A percentile compares a stretch with the other conserved stretches of the same genome.
phyloP scores from a whole-genome alignment of 805 yeast species.

The Ogataea neopini region DNA sequence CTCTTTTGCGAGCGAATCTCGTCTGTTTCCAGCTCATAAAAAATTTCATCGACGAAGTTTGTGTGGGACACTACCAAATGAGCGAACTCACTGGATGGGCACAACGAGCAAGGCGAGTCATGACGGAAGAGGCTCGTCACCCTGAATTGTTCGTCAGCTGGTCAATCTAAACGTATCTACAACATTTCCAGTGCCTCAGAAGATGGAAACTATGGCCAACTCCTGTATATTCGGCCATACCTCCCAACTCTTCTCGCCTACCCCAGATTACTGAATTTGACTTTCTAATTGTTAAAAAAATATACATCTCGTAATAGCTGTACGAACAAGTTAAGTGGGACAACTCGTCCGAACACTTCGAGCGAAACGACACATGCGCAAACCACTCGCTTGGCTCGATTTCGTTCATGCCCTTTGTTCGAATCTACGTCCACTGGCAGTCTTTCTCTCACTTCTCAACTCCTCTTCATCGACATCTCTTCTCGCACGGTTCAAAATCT shows the following conservation, averaged over 20 bases:
- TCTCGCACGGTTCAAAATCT: conserved; percentile 94
- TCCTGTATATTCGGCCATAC: no score
- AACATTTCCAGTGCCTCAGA: no score
- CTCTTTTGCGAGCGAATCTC: neutral
- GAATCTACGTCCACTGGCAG: conserved; percentile 73
- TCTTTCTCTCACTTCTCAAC: conserved; percentile 49
- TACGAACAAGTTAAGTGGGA: neutral
- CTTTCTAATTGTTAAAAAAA: neutral
- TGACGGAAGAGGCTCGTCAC: no score
- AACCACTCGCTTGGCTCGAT: neutral
- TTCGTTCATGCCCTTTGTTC: conserved; percentile 34
- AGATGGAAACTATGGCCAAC: no score
- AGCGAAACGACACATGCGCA: no score
- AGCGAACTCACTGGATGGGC: no score
- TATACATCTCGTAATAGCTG: neutral
- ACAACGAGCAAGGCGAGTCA: neutral
- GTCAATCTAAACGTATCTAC: no score
- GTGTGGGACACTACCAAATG: neutral
- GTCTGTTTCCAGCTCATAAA: conserved; percentile 1
- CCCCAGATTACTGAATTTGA: no score
- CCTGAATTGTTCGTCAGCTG: no score
- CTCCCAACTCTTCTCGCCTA: no score
- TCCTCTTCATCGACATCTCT: conserved; percentile 85
- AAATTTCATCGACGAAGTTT: conserved; percentile 9
- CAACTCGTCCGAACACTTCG: no score